phyloP scores from a whole-genome alignment of 2,329 filamentous ascomycete genomes.

The Fusarium sp. region DNA sequence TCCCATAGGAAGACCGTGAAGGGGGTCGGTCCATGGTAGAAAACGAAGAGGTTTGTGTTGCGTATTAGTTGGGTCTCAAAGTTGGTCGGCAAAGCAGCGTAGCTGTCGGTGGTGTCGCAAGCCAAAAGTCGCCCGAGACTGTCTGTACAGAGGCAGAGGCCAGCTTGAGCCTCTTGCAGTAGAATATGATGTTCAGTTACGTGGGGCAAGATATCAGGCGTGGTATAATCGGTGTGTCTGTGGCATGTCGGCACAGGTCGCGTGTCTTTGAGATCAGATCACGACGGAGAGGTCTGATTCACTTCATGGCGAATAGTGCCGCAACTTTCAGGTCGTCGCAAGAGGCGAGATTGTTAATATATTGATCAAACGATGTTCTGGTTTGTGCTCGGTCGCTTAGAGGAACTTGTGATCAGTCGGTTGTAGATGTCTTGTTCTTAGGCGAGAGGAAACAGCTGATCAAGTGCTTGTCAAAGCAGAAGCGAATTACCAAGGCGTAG shows the following conservation, averaged over 20 bases:
- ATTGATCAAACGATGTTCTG: constrained; percentile 14
- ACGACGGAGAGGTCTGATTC: constrained; percentile 25
- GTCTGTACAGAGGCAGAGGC: neutral
- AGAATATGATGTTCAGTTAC: constrained; percentile 1
- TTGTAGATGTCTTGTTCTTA: neutral
- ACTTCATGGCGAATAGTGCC: constrained; percentile 29
- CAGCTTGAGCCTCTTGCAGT: constrained; percentile 3
- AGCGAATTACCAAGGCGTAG: constrained; percentile 10
- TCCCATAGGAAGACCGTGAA: constrained; percentile 49
- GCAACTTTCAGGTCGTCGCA: constrained; percentile 12
- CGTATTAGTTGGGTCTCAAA: constrained; percentile 3
- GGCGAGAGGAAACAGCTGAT: neutral
- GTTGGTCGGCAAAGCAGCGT: neutral
- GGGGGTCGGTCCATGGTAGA: constrained; percentile 46
- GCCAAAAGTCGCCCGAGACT: neutral
- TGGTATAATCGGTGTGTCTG: constrained; percentile 1
- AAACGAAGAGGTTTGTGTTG: neutral
- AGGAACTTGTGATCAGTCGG: constrained; percentile 7
- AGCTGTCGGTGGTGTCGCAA: neutral
- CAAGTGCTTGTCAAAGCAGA: constrained; percentile 3
- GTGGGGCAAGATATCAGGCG: constrained; percentile 6
- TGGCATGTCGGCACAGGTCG: constrained; percentile 23
- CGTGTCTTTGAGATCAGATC: constrained; percentile 17
- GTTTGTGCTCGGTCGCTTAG: constrained; percentile 3
- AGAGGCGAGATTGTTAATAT: constrained; percentile 26